These are phyloP conservation scores for Eutrema yunnanense DNA, from an alignment of 345 rosid genomes.

Conservation along the genomic window DNA sequence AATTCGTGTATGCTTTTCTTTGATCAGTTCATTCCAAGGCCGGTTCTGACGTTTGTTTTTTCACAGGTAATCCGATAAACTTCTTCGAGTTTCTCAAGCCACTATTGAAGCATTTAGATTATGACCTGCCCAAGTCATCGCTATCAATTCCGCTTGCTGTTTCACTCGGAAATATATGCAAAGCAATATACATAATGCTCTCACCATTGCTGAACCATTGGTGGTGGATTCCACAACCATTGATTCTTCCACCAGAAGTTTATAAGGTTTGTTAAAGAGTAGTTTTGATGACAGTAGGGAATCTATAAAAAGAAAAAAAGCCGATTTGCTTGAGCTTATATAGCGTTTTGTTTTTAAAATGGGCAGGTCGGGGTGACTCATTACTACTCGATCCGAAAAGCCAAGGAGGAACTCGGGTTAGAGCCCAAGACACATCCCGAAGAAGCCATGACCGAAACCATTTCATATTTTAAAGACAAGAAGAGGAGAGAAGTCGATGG, in stretches of 20 bases:
- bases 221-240: conserved; percentile 24
- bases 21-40: not conserved
- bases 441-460: conserved; percentile 20
- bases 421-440: conserved; percentile 9
- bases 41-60: not conserved
- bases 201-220: not conserved
- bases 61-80: conserved; percentile 6
- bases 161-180: conserved; percentile 1
- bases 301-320: not conserved
- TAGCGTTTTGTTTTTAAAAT: not conserved
- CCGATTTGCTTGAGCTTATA: not conserved
- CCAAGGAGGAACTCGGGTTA: conserved; percentile 17
- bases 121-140: conserved; percentile 17
- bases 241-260: conserved; percentile 23
- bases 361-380: conserved; percentile 13
- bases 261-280: conserved; percentile 5
- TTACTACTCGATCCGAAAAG: conserved; percentile 12
- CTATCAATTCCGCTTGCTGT: conserved; percentile 5
- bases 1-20: not conserved
- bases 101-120: conserved; percentile 15
- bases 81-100: conserved; percentile 19
- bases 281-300: not conserved
- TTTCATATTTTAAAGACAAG: conserved; percentile 18
- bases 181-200: not conserved
- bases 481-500: conserved; percentile 25